Percentiles rank a stretch among this genome's conserved stretches.
Conservation (phyloP, 2,329 filamentous ascomycete genomes). For the Drechslera avenae region DNA sequence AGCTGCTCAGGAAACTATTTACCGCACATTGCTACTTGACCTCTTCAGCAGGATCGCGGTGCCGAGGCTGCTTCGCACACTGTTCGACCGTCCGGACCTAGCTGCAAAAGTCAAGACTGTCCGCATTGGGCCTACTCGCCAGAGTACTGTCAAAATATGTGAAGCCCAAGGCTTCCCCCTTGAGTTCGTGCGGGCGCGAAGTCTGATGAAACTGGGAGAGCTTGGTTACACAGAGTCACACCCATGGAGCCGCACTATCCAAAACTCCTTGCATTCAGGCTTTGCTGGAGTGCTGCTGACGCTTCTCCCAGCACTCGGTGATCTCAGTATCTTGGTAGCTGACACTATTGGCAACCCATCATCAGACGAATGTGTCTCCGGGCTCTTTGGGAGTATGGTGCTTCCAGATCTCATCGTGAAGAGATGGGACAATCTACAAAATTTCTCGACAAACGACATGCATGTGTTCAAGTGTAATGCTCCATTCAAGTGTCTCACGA, state of each 20-base stretch:
- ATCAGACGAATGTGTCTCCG: conserved; percentile 27
- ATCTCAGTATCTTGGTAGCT: conserved; percentile 26
- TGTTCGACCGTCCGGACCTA: conserved; percentile 28
- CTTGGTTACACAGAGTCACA: conserved; percentile 16
- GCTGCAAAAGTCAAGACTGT: conserved; percentile 25
- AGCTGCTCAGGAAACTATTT: conserved; percentile 25
- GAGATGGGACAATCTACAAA: conserved; percentile 14
- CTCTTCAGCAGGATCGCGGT: too few relatives aligned
- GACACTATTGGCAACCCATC: conserved; percentile 24
- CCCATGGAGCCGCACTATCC: conserved; percentile 25
- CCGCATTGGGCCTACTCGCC: conserved; percentile 24
- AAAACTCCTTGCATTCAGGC: conserved; percentile 31
- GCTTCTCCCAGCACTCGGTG: conserved; percentile 25
- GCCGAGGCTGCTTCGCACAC: conserved; percentile 27
- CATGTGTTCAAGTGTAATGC: conserved; percentile 23
- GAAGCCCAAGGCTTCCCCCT: conserved; percentile 19
- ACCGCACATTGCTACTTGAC: too few relatives aligned
- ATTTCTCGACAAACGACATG: conserved; percentile 23
- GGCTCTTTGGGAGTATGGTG: conserved; percentile 24
- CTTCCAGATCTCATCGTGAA: conserved; percentile 10
- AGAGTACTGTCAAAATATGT: conserved; percentile 20
- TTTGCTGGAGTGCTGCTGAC: conserved; percentile 28
- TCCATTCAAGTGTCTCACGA: conserved; percentile 19
- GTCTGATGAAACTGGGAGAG: conserved; percentile 14
- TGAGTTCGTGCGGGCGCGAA: conserved; percentile 14